Evolutionary conservation across 768 basidiomycete genomes (phyloP).

Genomic region (Pleurotus tuoliensis): DNA sequence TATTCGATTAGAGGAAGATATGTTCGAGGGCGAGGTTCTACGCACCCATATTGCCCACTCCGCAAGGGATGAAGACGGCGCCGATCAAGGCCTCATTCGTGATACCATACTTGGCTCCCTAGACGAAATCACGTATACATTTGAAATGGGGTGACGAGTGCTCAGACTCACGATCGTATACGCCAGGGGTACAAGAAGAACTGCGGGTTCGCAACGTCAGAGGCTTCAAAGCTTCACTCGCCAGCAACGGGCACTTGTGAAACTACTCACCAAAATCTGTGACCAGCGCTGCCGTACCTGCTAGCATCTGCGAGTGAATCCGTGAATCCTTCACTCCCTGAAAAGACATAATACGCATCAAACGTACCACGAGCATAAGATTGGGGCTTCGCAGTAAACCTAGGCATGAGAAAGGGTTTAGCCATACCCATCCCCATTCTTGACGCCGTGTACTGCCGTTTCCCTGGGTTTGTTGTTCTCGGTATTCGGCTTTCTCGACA

Average conservation of each 20-base stretch:
- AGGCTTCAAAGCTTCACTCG: no score
- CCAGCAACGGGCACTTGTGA: neutral
- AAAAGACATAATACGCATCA: neutral
- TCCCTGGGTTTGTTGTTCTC: neutral
- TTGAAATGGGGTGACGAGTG: no score
- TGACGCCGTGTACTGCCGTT: neutral
- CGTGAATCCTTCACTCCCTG: neutral
- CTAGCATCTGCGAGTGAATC: neutral
- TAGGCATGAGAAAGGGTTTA: constrained; percentile 59
- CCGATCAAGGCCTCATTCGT: constrained; percentile 38
- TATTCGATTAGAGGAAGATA: neutral
- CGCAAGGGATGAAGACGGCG: constrained; percentile 36
- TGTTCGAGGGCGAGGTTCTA: neutral
- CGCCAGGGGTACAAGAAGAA: constrained; percentile 41
- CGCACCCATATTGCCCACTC: constrained; percentile 38
- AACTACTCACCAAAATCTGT: constrained; percentile 36
- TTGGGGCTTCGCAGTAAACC: constrained; percentile 56
- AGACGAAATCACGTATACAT: neutral
- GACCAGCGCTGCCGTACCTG: constrained; percentile 15
- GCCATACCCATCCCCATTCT: constrained; percentile 31
- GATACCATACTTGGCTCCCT: constrained; percentile 42
- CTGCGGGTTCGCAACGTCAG: constrained; percentile 3
- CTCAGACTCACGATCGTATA: constrained; percentile 42
- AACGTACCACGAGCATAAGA: constrained; percentile 47
- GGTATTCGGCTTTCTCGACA: constrained; percentile 39